These are phyloP conservation scores for Marchantia polymorpha DNA, from an alignment of 225 moss, liverwort and hornwort genomes.

Conservation along the genomic window DNA sequence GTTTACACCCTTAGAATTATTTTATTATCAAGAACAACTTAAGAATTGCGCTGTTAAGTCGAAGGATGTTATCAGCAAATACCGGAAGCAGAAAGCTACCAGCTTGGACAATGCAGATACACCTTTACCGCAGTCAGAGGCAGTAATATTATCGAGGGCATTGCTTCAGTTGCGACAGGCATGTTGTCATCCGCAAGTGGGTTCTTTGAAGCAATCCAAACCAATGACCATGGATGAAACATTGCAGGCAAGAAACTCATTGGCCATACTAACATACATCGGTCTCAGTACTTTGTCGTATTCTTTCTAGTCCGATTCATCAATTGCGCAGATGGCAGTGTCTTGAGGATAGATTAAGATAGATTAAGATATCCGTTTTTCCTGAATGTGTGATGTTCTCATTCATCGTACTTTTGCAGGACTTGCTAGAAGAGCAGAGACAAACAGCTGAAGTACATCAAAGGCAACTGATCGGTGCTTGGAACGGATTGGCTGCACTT, in stretches of 20 bases:
- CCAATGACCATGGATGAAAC: slow-evolving; percentile 99
- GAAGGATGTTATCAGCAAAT: slow-evolving; percentile 76
- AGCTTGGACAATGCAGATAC: slow-evolving; percentile 43
- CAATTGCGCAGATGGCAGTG: background rate
- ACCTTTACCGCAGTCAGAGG: slow-evolving; percentile 65
- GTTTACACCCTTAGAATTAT: slow-evolving; percentile 87
- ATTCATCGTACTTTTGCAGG: slow-evolving; percentile 39
- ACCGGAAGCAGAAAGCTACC: slow-evolving; percentile 37
- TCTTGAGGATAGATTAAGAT: background rate
- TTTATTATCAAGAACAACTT: slow-evolving; percentile 91
- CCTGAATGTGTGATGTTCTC: background rate
- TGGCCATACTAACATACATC: background rate
- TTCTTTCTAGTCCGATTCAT: background rate
- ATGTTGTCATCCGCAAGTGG: slow-evolving; percentile 99
- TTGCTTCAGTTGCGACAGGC: slow-evolving; percentile 88
- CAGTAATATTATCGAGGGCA: slow-evolving; percentile 63
- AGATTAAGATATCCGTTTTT: background rate
- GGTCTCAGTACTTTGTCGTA: background rate
- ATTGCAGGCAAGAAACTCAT: slow-evolving; percentile 52
- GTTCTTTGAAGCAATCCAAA: slow-evolving; percentile 70
- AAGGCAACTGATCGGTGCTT: slow-evolving; percentile 77
- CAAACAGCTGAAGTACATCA: slow-evolving; percentile 78
- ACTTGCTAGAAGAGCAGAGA: slow-evolving; percentile 77
- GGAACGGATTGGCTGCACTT: slow-evolving; percentile 89
- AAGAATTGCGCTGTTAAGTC: slow-evolving; percentile 86